These are phyloP conservation scores for Penicillium sp. DNA, from an alignment of 2,329 filamentous ascomycete species.

Conservation along the genomic window DNA sequence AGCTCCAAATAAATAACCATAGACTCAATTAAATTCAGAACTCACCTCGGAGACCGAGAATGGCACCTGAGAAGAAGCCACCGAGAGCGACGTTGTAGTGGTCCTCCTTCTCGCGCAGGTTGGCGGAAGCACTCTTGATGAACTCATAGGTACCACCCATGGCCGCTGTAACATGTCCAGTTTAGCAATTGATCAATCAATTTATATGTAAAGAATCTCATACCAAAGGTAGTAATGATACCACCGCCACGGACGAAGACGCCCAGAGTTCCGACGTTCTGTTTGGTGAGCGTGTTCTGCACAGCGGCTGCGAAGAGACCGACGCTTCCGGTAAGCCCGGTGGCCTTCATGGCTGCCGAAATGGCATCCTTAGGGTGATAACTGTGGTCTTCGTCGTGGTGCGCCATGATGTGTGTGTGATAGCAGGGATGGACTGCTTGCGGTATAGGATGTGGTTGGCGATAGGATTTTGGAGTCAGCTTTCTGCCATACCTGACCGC, in stretches of 20 bases:
- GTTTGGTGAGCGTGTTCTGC: slow-evolving; percentile 81
- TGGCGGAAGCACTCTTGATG: slow-evolving; percentile 72
- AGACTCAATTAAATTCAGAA: slow-evolving; percentile 9
- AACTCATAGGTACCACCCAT: slow-evolving; percentile 78
- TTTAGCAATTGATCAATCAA: slow-evolving; percentile 13
- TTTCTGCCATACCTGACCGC: slow-evolving; percentile 33
- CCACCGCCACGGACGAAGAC: slow-evolving; percentile 77
- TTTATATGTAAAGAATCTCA: slow-evolving; percentile 25
- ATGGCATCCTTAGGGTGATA: slow-evolving; percentile 78
- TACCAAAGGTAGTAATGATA: slow-evolving; percentile 69
- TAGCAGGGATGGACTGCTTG: slow-evolving; percentile 29
- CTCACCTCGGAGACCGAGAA: slow-evolving; percentile 71
- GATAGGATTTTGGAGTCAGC: slow-evolving; percentile 29
- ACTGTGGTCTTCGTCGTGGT: slow-evolving; percentile 47
- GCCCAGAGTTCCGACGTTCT: slow-evolving; percentile 77
- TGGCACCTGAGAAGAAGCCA: slow-evolving; percentile 72
- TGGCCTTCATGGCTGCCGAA: slow-evolving; percentile 63
- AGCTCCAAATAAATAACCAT: slow-evolving; percentile 9
- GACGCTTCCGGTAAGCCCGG: slow-evolving; percentile 62
- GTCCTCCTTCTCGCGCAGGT: slow-evolving; percentile 83
- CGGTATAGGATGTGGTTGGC: slow-evolving; percentile 26
- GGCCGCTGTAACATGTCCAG: slow-evolving; percentile 53
- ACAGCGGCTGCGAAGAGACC: slow-evolving; percentile 74
- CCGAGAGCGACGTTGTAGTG: slow-evolving; percentile 71
- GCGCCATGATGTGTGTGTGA: slow-evolving; percentile 49